Percentiles rank a stretch among this genome's conserved stretches.
Evolutionary conservation across 352 stramenopile genomes (phyloP).

Genomic region (Phytophthora europaea): DNA sequence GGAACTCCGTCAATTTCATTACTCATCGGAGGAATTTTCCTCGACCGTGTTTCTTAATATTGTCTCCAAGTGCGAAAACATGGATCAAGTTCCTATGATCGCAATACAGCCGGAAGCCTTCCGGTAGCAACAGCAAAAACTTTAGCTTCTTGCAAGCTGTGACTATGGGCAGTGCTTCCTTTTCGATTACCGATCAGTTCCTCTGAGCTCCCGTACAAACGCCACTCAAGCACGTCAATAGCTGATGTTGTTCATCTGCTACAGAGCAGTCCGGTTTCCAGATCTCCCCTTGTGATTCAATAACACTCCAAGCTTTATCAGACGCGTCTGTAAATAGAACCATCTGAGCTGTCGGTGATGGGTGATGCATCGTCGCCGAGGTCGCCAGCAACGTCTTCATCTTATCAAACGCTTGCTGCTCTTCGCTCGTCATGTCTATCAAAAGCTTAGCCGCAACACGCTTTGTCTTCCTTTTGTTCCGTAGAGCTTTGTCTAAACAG

Average conservation of each 20-base stretch:
- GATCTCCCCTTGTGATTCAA: background rate
- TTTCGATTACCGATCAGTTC: conserved; percentile 8
- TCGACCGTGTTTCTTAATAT: conserved; percentile 7
- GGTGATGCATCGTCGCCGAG: background rate
- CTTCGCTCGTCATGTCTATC: background rate
- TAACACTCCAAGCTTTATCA: conserved; percentile 1
- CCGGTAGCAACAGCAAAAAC: background rate
- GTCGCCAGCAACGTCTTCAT: background rate
- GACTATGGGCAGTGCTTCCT: conserved; percentile 8
- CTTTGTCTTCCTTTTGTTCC: background rate
- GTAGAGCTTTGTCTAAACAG: background rate
- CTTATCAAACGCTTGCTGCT: background rate
- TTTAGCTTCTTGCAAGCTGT: conserved; percentile 3
- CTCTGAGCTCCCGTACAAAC: background rate
- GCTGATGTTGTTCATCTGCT: background rate
- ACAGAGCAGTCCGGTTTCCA: background rate
- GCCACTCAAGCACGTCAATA: background rate
- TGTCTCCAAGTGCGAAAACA: background rate
- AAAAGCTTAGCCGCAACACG: background rate
- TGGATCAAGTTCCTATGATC: conserved; percentile 5
- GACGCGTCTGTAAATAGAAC: background rate
- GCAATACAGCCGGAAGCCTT: conserved; percentile 1
- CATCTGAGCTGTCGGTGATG: background rate
- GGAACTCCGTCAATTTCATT: conserved; percentile 2
- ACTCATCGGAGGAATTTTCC: background rate